Evolutionary conservation across 1,284 basidiomycete species (phyloP), one percentile per base, ranked within the genome.

Genomic region (Exobasidium rhododendri): DNA sequence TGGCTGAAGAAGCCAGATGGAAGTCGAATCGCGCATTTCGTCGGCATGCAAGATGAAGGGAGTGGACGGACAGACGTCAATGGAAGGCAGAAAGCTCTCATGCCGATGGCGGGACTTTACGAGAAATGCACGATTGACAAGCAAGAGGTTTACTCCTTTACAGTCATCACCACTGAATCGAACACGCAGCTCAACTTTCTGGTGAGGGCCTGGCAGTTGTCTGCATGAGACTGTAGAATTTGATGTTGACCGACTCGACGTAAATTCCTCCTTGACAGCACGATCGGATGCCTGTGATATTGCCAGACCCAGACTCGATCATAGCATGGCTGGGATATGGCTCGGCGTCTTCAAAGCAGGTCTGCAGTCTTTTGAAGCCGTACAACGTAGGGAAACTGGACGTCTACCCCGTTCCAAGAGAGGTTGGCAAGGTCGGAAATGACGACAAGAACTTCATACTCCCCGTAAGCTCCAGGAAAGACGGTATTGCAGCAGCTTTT

Each of bases 401-500:
- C 63, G 91, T 89, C 89, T 97, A 94, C 77, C 86, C 87, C 59
- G 94, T 97, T 0, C 90, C 91, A 0, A 86, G 86, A 64, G 92
- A 96, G 82, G 88, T 97, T 0, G 93, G 93, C 0, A 94, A 90
- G 81, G 89, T 96, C 2, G 91, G 92, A 4, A 87, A 83, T 2
- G 89, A 94, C 72, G 90, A 90, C 4, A 81, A 88, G 0, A 85
- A 86, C 1, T 94, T 91, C 78, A 87, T 97, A 53, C 84, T 90
- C 68, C 92, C 93, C 0, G 81, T 96, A 20, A 82, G 86, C 3
- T 82, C 85, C 59, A 84, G 93, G 35, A 90, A 89, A 73, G 93
- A 94, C 71, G 92, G 92, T 2, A 92, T 97, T 65, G 84, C 88
- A 75, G 89, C 89, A 5, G 89, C 94, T 86, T 76, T 96, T 93